Base-by-base conservation (phyloP, 1,139 yeast species). In the Arxiozyma bovina region DNA sequence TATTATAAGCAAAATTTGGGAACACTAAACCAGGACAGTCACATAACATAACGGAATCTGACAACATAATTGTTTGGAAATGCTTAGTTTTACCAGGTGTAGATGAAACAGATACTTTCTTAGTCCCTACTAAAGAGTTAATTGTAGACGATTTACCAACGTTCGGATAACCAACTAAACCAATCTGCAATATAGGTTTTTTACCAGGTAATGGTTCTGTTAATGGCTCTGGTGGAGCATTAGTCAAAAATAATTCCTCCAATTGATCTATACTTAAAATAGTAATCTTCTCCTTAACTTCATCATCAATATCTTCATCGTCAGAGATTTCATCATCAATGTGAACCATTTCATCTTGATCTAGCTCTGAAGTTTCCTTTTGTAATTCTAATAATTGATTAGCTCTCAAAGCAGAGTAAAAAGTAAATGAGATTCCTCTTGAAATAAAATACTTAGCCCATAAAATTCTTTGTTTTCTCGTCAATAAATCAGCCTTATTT, bases 1-100 rank as follows among this genome's bases (percentile, higher is more conserved):
- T 90, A 27, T 97, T 88, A 69, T 87, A 87, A 21, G 99, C 98
- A 70, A 93, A 94, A 68, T 93, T 94, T 42, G 99, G 99, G 76
- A 94, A 94, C 23, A 94, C 99, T 61, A 94, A 78, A 78, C 99
- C 99, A 1, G 99, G 99, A 77, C 99, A 94, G 78, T 94, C 99
- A 73, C 99, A 93, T 53, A 94, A 77, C 61, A 89, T 78, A 9
- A 93, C 95, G 48, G 85, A 78, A 51, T 86, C 87, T 0, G 96
- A 83, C 50, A 94, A 78, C 65, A 84, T 82, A 59, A 94, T 90
- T 1, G 99, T 94, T 75, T 94, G 99, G 78, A 94, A 94, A 77
- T 94, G 99, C 71, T 94, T 94, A 20, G 99, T 94, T 70, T 94
- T 94, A 75, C 99, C 99, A 7, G 99, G 99, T 0, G 99, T 94